Base-by-base conservation (phyloP, 1,284 basidiomycete genomes). In the Cystobasidium pallidum region DNA sequence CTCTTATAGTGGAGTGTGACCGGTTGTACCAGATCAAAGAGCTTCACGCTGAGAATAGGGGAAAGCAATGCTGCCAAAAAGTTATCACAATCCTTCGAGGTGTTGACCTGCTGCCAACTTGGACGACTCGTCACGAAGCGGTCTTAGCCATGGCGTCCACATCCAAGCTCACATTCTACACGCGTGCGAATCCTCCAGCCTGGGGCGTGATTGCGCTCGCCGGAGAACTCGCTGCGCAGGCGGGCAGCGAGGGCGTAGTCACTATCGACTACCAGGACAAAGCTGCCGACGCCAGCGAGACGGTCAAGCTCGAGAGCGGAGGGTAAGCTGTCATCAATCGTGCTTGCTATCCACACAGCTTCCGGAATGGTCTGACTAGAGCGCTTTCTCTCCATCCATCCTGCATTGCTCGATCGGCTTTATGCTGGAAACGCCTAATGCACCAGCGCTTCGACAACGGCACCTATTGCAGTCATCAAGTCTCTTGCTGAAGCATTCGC, bases 401-500 rank as follows among this genome's bases (percentile, higher is more conserved):
- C 19, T 34, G 55, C 41, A 41, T 41, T n/a, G 28, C 51, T 55
- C 52, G 65, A 58, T 61, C 58, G 45, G 21, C 32, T 24, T 39
- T 24, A 4, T 19, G 10, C 24, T 62, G 3, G 2, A 39, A 64
- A n/a, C 17, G n/a, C 45, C n/a, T 52, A 34, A 41, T 39, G 10
- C 26, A 57, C 47, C 39, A 70, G 66, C 30, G 26, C 73, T 2
- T 57, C 73, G 28, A 70, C 59, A 52, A 55, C 45, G 32, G 51
- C 54, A 4, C 28, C 72, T 13, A 47, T 21, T n/a, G 72, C 70
- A 8, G 70, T 64, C 39, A 64, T 73, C 71, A 73, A 75, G 59
- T 72, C 65, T 4, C 49, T 78, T 34, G 76, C 67, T 2, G 68
- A 76, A 59, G 58, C 68, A 2, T 75, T 77, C 39, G 75, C 75